Conservation (phyloP, 176 grass and related monocot species). For the Microstegium vimineum region DNA sequence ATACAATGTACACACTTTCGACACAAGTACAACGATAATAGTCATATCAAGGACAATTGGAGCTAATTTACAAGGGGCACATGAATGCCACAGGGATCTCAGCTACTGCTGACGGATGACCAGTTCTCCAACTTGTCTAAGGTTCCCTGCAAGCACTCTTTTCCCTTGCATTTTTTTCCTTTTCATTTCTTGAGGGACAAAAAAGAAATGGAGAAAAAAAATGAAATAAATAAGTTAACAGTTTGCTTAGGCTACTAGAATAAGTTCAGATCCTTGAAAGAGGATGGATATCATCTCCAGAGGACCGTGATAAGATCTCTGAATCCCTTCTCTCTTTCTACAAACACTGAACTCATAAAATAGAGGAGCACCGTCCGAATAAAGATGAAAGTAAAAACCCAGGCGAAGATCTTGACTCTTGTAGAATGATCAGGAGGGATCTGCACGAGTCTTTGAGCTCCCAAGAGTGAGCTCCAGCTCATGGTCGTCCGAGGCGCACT, state of each 20-base stretch:
- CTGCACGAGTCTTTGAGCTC: conserved; percentile 53
- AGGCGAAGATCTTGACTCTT: background rate
- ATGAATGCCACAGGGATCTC: conserved; percentile 23
- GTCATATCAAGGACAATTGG: conserved; percentile 38
- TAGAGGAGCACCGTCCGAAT: conserved; percentile 6
- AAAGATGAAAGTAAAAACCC: conserved; percentile 20
- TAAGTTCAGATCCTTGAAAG: conserved; percentile 40
- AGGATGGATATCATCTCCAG: conserved; percentile 49
- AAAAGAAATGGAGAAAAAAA: background rate
- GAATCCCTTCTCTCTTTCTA: conserved; percentile 45
- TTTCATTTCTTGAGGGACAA: background rate
- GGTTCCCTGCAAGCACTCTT: conserved; percentile 10
- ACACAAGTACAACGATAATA: conserved; percentile 30
- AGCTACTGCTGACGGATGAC: background rate
- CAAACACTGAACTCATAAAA: conserved; percentile 35
- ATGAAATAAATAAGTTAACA: conserved; percentile 35
- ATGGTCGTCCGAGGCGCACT: conserved; percentile 69
- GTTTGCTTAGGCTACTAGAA: conserved; percentile 36
- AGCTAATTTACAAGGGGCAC: conserved; percentile 34
- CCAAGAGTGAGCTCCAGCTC: conserved; percentile 96
- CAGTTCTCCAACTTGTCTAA: conserved; percentile 9
- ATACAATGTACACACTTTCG: conserved; percentile 29
- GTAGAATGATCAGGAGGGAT: conserved; percentile 35
- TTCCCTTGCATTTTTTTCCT: conserved; percentile 1
- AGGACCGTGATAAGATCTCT: conserved; percentile 20